Evolutionary conservation across 1,284 basidiomycete genomes (phyloP).

Genomic region (Moesziomyces globuligerus): DNA sequence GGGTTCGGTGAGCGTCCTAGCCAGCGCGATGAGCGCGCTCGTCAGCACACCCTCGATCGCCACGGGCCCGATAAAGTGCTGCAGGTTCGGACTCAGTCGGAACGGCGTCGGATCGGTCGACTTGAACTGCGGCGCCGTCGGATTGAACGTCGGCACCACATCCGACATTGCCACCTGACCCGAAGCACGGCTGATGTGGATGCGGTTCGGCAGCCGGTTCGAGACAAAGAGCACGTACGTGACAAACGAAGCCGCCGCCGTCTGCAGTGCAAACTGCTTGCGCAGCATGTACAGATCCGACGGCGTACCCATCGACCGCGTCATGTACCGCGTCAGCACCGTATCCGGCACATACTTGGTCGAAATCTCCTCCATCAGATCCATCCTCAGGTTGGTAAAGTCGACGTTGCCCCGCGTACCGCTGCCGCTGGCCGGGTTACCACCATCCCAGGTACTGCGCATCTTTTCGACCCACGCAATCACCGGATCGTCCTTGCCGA

Average conservation of each 20-base stretch:
- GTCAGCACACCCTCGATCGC: slow-evolving; percentile 90
- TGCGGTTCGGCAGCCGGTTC: slow-evolving; percentile 83
- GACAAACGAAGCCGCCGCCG: slow-evolving; percentile 89
- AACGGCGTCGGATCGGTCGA: slow-evolving; percentile 91
- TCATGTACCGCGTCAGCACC: slow-evolving; percentile 89
- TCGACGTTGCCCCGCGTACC: slow-evolving; percentile 69
- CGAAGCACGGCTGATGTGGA: slow-evolving; percentile 82
- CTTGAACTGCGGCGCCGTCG: slow-evolving; percentile 77
- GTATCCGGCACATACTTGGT: slow-evolving; percentile 90
- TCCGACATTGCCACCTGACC: slow-evolving; percentile 64
- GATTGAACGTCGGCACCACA: slow-evolving; percentile 66
- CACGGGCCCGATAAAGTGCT: slow-evolving; percentile 87
- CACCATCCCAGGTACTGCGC: slow-evolving; percentile 59
- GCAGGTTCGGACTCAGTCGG: slow-evolving; percentile 95
- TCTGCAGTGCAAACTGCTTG: slow-evolving; percentile 93
- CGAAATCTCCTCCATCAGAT: slow-evolving; percentile 89
- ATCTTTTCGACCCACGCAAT: slow-evolving; percentile 67
- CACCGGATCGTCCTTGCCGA: slow-evolving; percentile 85
- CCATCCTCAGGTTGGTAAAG: slow-evolving; percentile 81
- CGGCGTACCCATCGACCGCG: slow-evolving; percentile 82
- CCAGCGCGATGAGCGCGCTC: slow-evolving; percentile 88
- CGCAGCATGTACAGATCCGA: slow-evolving; percentile 95
- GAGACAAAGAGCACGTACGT: slow-evolving; percentile 88
- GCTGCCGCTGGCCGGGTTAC: neutral
- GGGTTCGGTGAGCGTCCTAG: slow-evolving; percentile 86